These are phyloP conservation scores for Clathrospora elynae DNA, from an alignment of 2,329 filamentous ascomycete species.

Conservation along the genomic window DNA sequence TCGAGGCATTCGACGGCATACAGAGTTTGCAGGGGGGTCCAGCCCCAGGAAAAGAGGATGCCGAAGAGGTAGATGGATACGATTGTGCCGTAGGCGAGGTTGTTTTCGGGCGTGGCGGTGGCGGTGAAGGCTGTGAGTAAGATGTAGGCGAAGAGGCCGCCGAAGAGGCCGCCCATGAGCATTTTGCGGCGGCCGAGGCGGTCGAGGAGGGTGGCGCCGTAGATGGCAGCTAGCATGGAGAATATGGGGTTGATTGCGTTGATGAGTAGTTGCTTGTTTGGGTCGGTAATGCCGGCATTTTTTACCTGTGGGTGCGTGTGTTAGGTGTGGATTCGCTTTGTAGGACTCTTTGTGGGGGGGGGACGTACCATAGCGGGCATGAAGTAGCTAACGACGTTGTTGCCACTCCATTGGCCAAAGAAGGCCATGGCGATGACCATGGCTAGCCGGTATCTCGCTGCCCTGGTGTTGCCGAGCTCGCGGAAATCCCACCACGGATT, in stretches of 20 bases:
- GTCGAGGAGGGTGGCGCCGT: slow-evolving; percentile 46
- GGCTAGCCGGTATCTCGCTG: slow-evolving; percentile 42
- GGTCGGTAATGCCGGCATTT: slow-evolving; percentile 45
- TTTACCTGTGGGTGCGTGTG: slow-evolving; percentile 39
- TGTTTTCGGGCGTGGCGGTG: slow-evolving; percentile 26
- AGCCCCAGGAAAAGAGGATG: slow-evolving; percentile 49
- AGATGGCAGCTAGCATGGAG: slow-evolving; percentile 46
- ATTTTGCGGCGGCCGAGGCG: slow-evolving; percentile 42
- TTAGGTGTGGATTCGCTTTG: neutral
- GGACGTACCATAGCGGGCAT: slow-evolving; percentile 30
- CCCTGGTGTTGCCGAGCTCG: slow-evolving; percentile 40
- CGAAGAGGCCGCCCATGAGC: slow-evolving; percentile 46
- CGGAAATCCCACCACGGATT: slow-evolving; percentile 46
- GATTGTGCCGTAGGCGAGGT: slow-evolving; percentile 47
- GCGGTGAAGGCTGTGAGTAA: slow-evolving; percentile 48
- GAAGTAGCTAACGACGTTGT: slow-evolving; percentile 44
- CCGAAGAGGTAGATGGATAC: slow-evolving; percentile 51
- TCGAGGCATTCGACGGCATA: slow-evolving; percentile 49
- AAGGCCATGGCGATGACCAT: slow-evolving; percentile 51
- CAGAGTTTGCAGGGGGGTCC: slow-evolving; percentile 49
- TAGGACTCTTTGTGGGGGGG: neutral
- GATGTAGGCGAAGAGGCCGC: slow-evolving; percentile 43
- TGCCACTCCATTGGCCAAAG: slow-evolving; percentile 51
- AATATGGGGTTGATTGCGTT: slow-evolving; percentile 52
- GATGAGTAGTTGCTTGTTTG: slow-evolving; percentile 47